Evolutionary conservation across 1,284 basidiomycete species (phyloP).

Genomic region (Rhizoctonia solani): DNA sequence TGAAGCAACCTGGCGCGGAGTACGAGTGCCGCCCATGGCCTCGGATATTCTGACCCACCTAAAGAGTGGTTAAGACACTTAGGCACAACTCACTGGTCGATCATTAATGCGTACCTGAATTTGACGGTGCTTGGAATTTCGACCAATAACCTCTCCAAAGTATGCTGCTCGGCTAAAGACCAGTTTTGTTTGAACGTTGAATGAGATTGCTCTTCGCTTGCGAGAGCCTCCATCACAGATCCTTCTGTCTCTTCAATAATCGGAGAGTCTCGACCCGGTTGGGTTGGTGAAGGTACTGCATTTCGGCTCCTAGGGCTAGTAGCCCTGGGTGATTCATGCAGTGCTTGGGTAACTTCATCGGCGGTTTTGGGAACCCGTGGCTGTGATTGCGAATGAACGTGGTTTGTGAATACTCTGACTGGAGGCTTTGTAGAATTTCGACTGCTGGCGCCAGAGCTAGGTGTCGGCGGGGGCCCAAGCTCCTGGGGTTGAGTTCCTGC

Average conservation of each 20-base stretch:
- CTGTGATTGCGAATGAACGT: no score
- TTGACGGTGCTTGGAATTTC: slow-evolving; percentile 77
- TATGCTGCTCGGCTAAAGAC: slow-evolving; percentile 71
- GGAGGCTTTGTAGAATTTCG: no score
- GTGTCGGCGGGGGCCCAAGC: background rate
- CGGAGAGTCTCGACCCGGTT: no score
- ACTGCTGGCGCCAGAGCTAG: no score
- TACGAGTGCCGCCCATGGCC: slow-evolving; percentile 73
- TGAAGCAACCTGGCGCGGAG: slow-evolving; percentile 79
- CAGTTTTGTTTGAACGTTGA: slow-evolving; percentile 79
- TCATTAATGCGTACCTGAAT: slow-evolving; percentile 57
- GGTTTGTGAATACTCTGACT: no score
- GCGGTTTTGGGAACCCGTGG: no score
- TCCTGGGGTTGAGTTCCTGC: no score
- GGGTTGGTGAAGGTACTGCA: no score
- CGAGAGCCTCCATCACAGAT: slow-evolving; percentile 34
- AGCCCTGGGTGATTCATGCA: no score
- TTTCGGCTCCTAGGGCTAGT: no score
- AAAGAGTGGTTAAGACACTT: background rate
- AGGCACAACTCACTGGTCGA: slow-evolving; percentile 7
- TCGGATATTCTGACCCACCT: slow-evolving; percentile 79
- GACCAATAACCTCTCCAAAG: slow-evolving; percentile 69
- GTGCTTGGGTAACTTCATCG: no score
- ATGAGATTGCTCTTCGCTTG: slow-evolving; percentile 38
- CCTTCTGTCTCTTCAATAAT: background rate